These are phyloP conservation scores for Boehmeria nivea DNA, from an alignment of 306 rosid species.

Conservation along the genomic window DNA sequence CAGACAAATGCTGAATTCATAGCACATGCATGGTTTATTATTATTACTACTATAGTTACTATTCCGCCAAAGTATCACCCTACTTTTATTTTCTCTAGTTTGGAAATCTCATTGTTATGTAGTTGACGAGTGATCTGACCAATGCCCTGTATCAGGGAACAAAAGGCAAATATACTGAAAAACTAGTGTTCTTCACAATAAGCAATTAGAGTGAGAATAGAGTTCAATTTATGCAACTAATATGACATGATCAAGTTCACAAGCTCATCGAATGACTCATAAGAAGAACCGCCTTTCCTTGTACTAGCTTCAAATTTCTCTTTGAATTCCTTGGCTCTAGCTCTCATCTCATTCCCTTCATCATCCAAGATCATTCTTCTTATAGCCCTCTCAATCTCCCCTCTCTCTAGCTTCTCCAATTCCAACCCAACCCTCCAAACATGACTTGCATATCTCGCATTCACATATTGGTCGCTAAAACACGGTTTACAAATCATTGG, in stretches of 20 bases:
- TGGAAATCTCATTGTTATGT: too few relatives aligned
- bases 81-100: too few relatives aligned
- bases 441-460: constrained; percentile 42
- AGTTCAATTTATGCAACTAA: too few relatives aligned
- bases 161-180: too few relatives aligned
- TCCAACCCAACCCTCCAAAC: constrained; percentile 53
- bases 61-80: too few relatives aligned
- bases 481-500: constrained; percentile 61
- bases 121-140: too few relatives aligned
- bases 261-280: constrained; percentile 10
- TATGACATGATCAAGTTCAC: constrained; percentile 5
- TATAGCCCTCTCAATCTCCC: constrained; percentile 37
- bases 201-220: too few relatives aligned
- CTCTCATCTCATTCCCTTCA: constrained; percentile 44
- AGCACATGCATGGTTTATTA: too few relatives aligned
- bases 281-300: constrained; percentile 20
- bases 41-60: too few relatives aligned
- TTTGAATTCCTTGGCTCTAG: constrained; percentile 37
- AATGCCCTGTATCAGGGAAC: too few relatives aligned
- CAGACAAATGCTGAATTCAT: too few relatives aligned
- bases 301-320: constrained; percentile 25
- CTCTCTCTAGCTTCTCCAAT: constrained; percentile 34
- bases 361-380: constrained; percentile 28
- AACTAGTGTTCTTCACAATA: too few relatives aligned
- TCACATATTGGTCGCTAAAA: constrained; percentile 49